Evolutionary conservation across 139 green algal genomes (phyloP).

Genomic region (Closterium sp.): DNA sequence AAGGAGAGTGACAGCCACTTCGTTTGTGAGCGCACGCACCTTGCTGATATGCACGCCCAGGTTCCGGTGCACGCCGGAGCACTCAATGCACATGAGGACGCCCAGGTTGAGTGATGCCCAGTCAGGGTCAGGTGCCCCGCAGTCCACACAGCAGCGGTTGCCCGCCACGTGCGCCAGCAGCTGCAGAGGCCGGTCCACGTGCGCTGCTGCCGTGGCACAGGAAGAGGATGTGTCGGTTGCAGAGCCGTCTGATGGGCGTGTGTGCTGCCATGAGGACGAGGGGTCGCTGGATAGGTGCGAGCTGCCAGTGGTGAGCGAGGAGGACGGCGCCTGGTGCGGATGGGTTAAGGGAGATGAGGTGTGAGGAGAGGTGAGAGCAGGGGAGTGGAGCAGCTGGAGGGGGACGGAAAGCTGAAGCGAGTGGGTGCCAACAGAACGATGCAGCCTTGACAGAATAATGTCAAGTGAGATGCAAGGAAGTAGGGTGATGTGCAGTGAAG

Average conservation of each 20-base stretch:
- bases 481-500: not conserved
- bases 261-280: not conserved
- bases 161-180: conserved; percentile 59
- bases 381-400: not conserved
- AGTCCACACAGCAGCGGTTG: conserved; percentile 83
- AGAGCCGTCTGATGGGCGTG: not conserved
- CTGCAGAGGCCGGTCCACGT: conserved; percentile 25
- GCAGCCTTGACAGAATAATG: not conserved
- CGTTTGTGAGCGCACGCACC: conserved; percentile 25
- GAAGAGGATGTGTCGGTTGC: not conserved
- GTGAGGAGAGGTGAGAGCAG: not conserved
- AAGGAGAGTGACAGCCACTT: not conserved
- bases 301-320: not conserved
- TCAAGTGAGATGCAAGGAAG: not conserved
- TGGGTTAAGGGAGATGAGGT: not conserved
- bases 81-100: conserved; percentile 88
- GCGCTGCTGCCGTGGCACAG: not conserved
- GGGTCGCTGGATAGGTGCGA: not conserved
- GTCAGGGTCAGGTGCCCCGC: conserved; percentile 72
- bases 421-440: not conserved
- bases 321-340: not conserved
- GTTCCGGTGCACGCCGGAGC: conserved; percentile 81
- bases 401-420: not conserved
- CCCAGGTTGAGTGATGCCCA: conserved; percentile 90
- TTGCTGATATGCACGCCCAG: conserved; percentile 84